Base-by-base conservation (phyloP, 345 rosid species). In the Firmiana major region DNA sequence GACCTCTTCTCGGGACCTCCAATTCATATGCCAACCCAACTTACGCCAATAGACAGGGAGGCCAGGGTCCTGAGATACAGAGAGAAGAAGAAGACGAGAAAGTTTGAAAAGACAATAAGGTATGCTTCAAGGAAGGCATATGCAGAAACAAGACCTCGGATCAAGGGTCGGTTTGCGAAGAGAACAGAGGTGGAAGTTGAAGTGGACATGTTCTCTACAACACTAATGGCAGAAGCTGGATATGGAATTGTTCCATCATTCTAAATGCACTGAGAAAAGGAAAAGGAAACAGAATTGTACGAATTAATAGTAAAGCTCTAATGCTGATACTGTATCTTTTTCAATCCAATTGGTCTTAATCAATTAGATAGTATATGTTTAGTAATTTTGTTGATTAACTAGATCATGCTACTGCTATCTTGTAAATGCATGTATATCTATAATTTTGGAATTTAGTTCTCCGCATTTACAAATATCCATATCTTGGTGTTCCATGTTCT, bases 111-210 rank as follows among this genome's bases (percentile, higher is more conserved):
- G 86, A 96, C 99, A 15, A 93, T 93, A 75, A 86, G 99, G 87
- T 93, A 96, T 82, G 99, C 99, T 48, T 96, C 98, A 17, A 89
- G 99, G 82, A 93, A 96, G 84, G 98, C 99, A 3, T 93, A 96
- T 63, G 99, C 98, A 51, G 99, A 96, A 81, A 89, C 89, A 51
- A 88, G 99, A 70, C 99, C 98, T 9, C 81, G 99, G 48, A 89
- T 96, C 86, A 96, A 93, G 80, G 99, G 99, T n/a, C 71, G 98
- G 51, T 96, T 96, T 43, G 98, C 94, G 0, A 96, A 96, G 90
- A 88, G 97, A 81, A 88, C 81, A 4, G 87, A 91, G n/a, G 81
- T 43, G 19, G 92, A 90, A 17, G 84, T 88, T 57, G 93, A n/a
- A n/a, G n/a, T 83, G 21, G 94, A 92, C 38, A 79, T 90, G 77